Conservation (phyloP, 1,139 yeast genomes). For the Groenewaldozyma sp. region DNA sequence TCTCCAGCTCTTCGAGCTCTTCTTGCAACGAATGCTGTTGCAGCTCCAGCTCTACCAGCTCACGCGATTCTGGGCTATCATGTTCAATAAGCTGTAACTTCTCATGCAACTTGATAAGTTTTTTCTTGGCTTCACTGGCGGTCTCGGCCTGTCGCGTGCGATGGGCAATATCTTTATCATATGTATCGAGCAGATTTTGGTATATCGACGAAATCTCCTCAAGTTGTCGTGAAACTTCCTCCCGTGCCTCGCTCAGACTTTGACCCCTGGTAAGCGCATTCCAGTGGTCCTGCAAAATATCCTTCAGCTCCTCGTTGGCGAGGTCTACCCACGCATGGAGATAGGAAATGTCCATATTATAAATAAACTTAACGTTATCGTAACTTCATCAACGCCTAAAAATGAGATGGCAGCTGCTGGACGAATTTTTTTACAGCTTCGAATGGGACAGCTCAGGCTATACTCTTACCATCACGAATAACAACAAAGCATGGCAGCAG, state of each 20-base stretch:
- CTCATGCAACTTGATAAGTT: neutral
- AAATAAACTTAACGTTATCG: no score
- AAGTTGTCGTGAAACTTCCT: neutral
- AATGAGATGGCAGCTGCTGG: no score
- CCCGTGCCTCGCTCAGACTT: neutral
- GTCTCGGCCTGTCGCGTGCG: neutral
- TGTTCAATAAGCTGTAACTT: neutral
- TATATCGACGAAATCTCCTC: neutral
- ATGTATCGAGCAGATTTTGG: neutral
- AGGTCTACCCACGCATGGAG: no score
- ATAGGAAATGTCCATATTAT: no score
- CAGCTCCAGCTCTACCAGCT: slow-evolving; percentile 1
- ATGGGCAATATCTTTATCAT: neutral
- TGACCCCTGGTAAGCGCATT: neutral
- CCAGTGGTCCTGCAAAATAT: slow-evolving; percentile 1
- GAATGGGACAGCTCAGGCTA: slow-evolving; percentile 4
- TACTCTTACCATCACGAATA: slow-evolving; percentile 6
- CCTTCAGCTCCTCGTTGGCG: neutral
- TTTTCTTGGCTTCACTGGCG: neutral
- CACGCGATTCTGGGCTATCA: slow-evolving; percentile 1
- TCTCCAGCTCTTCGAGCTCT: slow-evolving; percentile 7
- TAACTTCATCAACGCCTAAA: no score
- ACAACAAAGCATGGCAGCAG: slow-evolving; percentile 5
- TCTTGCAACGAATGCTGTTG: slow-evolving; percentile 3
- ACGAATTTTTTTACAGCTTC: neutral